Evolutionary conservation across 345 rosid species (phyloP).

Genomic region (thale cress (Arabidopsis thaliana)): DNA sequence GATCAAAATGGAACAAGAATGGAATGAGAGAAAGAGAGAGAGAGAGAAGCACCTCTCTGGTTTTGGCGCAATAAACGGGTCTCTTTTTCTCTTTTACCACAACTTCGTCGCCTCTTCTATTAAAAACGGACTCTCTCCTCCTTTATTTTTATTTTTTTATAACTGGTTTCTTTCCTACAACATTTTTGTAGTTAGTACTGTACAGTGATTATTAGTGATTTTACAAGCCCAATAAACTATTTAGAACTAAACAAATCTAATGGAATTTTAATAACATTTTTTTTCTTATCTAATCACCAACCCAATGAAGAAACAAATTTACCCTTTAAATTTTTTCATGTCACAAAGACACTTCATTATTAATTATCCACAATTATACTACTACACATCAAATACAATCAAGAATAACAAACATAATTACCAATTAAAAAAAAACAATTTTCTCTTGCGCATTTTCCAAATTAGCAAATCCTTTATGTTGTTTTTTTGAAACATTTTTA

Average conservation of each 20-base stretch:
- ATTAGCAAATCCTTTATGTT: too few relatives aligned
- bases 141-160: not conserved
- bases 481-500: too few relatives aligned
- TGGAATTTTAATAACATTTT: too few relatives aligned
- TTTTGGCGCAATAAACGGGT: slow-evolving; percentile 48
- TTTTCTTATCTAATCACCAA: too few relatives aligned
- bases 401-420: too few relatives aligned
- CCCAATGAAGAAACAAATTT: too few relatives aligned
- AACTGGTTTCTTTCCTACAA: slow-evolving; percentile 13
- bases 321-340: too few relatives aligned
- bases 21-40: not conserved
- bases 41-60: slow-evolving; percentile 27
- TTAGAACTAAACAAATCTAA: not conserved
- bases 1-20: slow-evolving; percentile 6
- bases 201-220: not conserved
- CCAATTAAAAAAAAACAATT: too few relatives aligned
- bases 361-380: too few relatives aligned
- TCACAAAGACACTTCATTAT: too few relatives aligned
- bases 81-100: slow-evolving; percentile 24
- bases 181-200: not conserved
- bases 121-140: not conserved
- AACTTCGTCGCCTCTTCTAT: slow-evolving; percentile 37
- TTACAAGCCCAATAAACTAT: not conserved
- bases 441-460: too few relatives aligned
- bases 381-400: too few relatives aligned